A percentile compares a stretch with the other conserved stretches of the same genome.
Conservation (phyloP, 2,329 filamentous ascomycete species). For the Fusarium coffeatum region DNA sequence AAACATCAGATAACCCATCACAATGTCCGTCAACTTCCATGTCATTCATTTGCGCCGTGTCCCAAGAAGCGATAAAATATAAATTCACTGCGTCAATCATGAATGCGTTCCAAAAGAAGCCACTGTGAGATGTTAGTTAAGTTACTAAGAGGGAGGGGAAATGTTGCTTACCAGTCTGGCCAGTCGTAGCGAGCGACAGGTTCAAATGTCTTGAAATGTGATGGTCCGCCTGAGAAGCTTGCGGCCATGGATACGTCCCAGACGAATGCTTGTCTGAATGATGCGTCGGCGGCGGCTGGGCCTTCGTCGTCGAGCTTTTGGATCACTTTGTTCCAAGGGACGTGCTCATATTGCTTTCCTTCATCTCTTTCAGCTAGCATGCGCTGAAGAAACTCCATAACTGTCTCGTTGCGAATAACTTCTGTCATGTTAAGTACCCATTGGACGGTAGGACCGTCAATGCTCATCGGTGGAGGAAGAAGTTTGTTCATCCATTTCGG, state of each 20-base stretch:
- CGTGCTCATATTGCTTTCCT: slow-evolving; percentile 47
- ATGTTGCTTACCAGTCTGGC: slow-evolving; percentile 52
- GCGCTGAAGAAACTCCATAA: slow-evolving; percentile 45
- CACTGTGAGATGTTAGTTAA: slow-evolving; percentile 42
- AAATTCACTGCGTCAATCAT: slow-evolving; percentile 50
- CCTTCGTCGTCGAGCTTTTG: slow-evolving; percentile 51
- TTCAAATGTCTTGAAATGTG: slow-evolving; percentile 44
- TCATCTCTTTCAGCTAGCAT: slow-evolving; percentile 45
- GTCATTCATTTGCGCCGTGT: slow-evolving; percentile 54
- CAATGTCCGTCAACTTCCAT: slow-evolving; percentile 49
- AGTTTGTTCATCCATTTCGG: slow-evolving; percentile 51
- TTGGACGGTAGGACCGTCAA: slow-evolving; percentile 53
- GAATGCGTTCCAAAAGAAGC: slow-evolving; percentile 55
- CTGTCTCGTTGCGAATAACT: slow-evolving; percentile 42
- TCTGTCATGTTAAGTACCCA: slow-evolving; percentile 53
- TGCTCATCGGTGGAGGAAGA: slow-evolving; percentile 53
- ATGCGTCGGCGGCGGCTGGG: slow-evolving; percentile 48
- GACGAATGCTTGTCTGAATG: slow-evolving; percentile 53
- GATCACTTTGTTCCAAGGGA: slow-evolving; percentile 51
- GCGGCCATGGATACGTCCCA: slow-evolving; percentile 54
- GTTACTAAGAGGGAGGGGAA: not conserved
- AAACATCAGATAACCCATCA: slow-evolving; percentile 47
- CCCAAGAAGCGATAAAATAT: slow-evolving; percentile 54
- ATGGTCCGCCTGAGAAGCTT: slow-evolving; percentile 26
- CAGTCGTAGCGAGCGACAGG: slow-evolving; percentile 52